Conservation (phyloP, 441 rosid species). For the Arabidopsis hybrid region DNA sequence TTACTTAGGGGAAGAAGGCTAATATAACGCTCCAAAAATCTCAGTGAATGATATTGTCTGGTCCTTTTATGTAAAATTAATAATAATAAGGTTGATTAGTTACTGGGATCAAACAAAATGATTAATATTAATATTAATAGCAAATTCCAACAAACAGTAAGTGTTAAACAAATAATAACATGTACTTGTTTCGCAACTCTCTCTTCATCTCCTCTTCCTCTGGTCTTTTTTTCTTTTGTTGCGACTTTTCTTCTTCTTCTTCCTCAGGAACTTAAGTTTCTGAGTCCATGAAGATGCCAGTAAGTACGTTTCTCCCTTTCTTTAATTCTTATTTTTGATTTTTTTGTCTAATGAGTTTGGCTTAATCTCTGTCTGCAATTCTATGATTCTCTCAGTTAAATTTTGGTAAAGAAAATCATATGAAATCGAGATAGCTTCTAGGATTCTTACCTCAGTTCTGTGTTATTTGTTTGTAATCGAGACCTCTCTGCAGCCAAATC, state of each 20-base stretch:
- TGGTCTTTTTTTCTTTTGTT: conserved; percentile 15
- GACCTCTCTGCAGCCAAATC: conserved; percentile 25
- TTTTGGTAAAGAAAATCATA: not conserved
- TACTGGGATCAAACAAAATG: conserved; percentile 31
- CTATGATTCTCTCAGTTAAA: not conserved
- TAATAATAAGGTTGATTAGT: conserved; percentile 37
- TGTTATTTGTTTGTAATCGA: conserved; percentile 17
- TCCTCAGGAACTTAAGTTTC: conserved; percentile 44
- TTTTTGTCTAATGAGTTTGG: conserved; percentile 19
- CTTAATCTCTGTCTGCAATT: conserved; percentile 20
- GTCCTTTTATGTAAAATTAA: conserved; percentile 74
- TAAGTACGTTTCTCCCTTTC: conserved; percentile 80
- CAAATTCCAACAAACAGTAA: conserved; percentile 38
- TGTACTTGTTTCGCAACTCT: conserved; percentile 46
- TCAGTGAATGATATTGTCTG: conserved; percentile 30
- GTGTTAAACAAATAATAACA: conserved; percentile 50
- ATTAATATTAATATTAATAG: conserved; percentile 33
- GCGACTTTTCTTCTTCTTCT: conserved; percentile 38
- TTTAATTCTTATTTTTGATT: conserved; percentile 23
- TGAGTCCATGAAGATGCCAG: conserved; percentile 91
- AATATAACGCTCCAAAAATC: conserved; percentile 7
- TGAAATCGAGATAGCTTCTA: not conserved
- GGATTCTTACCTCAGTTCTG: not conserved
- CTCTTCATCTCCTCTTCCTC: conserved; percentile 37
- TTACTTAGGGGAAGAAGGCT: conserved; percentile 16